phyloP scores from a whole-genome alignment of 805 yeast genomes.

The Saccharomycopsis javanensis region DNA sequence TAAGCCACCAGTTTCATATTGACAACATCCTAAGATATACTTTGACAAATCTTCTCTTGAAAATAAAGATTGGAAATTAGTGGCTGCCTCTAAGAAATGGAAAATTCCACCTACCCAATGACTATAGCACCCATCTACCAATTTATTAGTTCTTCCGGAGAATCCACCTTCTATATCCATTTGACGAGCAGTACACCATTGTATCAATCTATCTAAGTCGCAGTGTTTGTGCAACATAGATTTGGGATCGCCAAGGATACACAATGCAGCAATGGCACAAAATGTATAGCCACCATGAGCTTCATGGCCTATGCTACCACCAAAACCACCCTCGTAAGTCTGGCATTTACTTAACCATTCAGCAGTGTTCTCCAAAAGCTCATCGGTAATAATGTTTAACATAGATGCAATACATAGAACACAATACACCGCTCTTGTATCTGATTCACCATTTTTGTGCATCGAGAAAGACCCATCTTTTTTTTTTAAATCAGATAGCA shows the following conservation, averaged over 20 bases:
- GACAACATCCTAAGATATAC: slow-evolving; percentile 72
- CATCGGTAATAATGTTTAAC: slow-evolving; percentile 52
- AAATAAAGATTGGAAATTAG: slow-evolving; percentile 25
- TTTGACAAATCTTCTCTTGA: slow-evolving; percentile 49
- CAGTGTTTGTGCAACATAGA: slow-evolving; percentile 29
- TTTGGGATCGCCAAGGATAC: slow-evolving; percentile 34
- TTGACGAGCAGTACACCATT: slow-evolving; percentile 72
- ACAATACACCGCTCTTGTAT: slow-evolving; percentile 80
- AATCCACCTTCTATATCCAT: slow-evolving; percentile 72
- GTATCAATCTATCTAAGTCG: slow-evolving; percentile 40
- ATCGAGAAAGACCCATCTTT: slow-evolving; percentile 68
- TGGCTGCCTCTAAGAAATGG: slow-evolving; percentile 50
- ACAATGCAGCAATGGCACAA: slow-evolving; percentile 69
- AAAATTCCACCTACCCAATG: slow-evolving; percentile 87
- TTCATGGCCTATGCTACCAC: slow-evolving; percentile 72
- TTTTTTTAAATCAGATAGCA: slow-evolving; percentile 46
- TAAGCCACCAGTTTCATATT: slow-evolving; percentile 59
- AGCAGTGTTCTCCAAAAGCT: slow-evolving; percentile 41
- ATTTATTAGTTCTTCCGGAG: slow-evolving; percentile 81
- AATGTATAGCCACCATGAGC: slow-evolving; percentile 97
- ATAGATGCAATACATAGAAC: slow-evolving; percentile 65
- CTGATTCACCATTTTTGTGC: slow-evolving; percentile 74
- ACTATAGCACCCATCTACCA: slow-evolving; percentile 93
- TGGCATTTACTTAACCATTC: slow-evolving; percentile 67
- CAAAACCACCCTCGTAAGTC: slow-evolving; percentile 92